Conservation (phyloP, 2,329 filamentous ascomycete species). For the Sporothrix phasma region DNA sequence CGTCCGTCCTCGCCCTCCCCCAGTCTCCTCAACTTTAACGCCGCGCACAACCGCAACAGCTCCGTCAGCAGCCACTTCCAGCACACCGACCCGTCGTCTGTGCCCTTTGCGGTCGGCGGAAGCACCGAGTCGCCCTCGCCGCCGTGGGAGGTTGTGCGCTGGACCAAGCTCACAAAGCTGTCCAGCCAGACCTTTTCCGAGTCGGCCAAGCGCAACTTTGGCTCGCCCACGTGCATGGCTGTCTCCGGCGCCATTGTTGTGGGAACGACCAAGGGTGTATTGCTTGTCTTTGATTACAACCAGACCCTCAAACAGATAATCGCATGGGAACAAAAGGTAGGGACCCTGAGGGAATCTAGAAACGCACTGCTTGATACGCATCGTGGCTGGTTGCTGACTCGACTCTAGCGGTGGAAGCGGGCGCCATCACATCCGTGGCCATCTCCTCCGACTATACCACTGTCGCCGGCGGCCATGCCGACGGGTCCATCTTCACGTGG, state of each 20-base stretch:
- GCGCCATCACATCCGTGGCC: conserved; percentile 74
- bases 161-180: conserved; percentile 87
- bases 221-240: conserved; percentile 77
- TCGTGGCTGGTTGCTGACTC: not conserved
- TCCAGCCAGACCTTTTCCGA: conserved; percentile 88
- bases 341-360: conserved; percentile 17
- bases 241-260: conserved; percentile 82
- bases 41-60: conserved; percentile 66
- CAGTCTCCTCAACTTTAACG: conserved; percentile 40
- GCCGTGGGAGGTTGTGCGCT: conserved; percentile 94
- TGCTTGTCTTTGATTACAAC: conserved; percentile 94
- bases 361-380: not conserved
- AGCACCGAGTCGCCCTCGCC: conserved; percentile 44
- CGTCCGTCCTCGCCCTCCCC: conserved; percentile 74
- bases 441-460: conserved; percentile 91
- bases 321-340: conserved; percentile 78
- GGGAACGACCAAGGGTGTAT: conserved; percentile 88
- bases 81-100: not conserved
- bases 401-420: conserved; percentile 75
- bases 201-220: conserved; percentile 83
- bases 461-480: conserved; percentile 79
- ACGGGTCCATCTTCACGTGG: conserved; percentile 94
- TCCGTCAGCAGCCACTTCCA: conserved; percentile 53
- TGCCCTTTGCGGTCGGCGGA: not conserved
- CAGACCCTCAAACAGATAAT: conserved; percentile 92